Base-by-base conservation (phyloP, 2,329 filamentous ascomycete species). In the Aureobasidium sp. region DNA sequence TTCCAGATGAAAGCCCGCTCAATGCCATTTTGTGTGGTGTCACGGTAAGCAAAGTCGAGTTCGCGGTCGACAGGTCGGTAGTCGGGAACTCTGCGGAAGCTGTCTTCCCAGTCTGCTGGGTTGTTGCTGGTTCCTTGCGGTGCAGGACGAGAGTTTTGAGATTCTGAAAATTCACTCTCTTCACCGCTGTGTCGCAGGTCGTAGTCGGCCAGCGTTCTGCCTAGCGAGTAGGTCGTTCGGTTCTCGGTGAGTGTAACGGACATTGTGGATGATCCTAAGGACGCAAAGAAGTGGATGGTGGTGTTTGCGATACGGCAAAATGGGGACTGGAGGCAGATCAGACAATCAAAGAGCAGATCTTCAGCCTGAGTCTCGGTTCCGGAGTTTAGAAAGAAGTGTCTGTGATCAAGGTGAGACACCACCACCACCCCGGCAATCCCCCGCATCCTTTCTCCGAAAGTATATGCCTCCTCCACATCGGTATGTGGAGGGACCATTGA, bases 1-100 rank as follows among this genome's bases (percentile, higher is more conserved):
- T 74, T 63, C 17, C 66, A 62, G 16, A 80, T 67, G 59, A 80
- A 79, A 6, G 66, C 68, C 37, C 64, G 63, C 60, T 79, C 77
- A 5, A 67, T 64, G 1, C 57, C 58, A 59, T 72, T 77, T n/a
- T 61, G 62, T 34, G 73, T 75, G 0, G 70, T 69, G 3, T 73
- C 65, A n/a, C 77, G 61, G 47, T 72, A 63, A 3, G 61, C 64
- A 44, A 68, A 64, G 56, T 75, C 69, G 6, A 76, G 61, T 32
- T 72, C 60, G 3, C 63, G 67, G 52, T 77, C 74, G 1, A 74
- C 62, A 0, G 75, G 74, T 11, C 75, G 66, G 57, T 76, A 73
- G 1, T 66, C 57, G 2, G 77, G 77, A 1, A 79, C 66, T 29
- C 74, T 68, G 39, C 73, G 68, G 57, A 75, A 70, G 47, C 75